A percentile compares a stretch with the other conserved stretches of the same genome.
These are phyloP conservation scores for Malassezia brasiliensis DNA, from an alignment of 1,284 basidiomycete genomes.

Conservation along the genomic window DNA sequence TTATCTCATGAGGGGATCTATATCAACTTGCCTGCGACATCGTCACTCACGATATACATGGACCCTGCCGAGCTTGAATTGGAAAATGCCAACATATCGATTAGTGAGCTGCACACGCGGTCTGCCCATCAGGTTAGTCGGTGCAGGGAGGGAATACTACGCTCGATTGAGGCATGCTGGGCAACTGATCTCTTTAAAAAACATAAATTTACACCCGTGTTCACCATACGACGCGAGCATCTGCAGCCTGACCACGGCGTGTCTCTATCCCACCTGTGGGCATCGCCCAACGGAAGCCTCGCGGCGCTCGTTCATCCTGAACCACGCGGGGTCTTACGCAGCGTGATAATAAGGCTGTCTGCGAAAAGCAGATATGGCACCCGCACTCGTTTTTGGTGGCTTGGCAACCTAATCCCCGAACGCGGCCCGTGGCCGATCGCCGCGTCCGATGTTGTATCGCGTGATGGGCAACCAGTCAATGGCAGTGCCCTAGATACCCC, in stretches of 20 bases:
- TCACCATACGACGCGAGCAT: background rate
- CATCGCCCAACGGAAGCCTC: background rate
- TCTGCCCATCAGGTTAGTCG: background rate
- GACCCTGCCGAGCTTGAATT: background rate
- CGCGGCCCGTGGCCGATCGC: slow-evolving; percentile 31
- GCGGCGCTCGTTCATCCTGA: background rate
- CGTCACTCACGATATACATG: slow-evolving; percentile 5
- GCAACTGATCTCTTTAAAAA: background rate
- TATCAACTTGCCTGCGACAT: background rate
- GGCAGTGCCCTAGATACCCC: slow-evolving; percentile 20
- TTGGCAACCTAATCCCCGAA: slow-evolving; percentile 23
- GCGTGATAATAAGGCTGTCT: background rate
- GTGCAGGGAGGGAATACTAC: background rate
- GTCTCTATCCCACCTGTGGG: background rate
- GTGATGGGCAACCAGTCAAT: slow-evolving; percentile 19
- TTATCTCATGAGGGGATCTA: slow-evolving; percentile 12
- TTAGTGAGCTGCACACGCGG: background rate
- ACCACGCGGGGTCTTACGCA: background rate
- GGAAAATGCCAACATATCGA: background rate
- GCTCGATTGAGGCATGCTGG: slow-evolving; percentile 10
- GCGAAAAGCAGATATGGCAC: background rate
- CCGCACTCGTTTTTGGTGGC: slow-evolving; percentile 23
- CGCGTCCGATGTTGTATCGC: slow-evolving; percentile 1
- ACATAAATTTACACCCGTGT: background rate
- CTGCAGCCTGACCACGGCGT: background rate